Evolutionary conservation across 2,329 filamentous ascomycete genomes (phyloP), one percentile per base, ranked within the genome.

Genomic region (Calonectria hongkongensis): DNA sequence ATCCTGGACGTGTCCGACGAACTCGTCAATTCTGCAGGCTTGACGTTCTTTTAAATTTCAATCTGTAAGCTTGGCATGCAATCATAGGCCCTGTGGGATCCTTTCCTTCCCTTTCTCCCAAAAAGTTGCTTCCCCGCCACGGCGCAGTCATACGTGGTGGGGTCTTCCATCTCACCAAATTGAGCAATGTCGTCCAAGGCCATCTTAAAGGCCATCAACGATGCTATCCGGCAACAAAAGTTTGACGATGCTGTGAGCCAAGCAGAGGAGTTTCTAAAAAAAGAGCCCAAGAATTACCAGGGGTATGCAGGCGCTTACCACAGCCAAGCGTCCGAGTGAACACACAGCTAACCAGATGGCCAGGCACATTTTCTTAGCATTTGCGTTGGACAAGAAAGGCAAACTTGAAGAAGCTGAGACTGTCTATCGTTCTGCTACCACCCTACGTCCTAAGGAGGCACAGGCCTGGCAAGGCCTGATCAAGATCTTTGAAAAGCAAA

Each of bases 381-480:
- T 97, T 82, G 94, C 94, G 2, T 87, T 93, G 56, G 95, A 98
- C 83, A 97, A 95, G 82, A 90, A 93, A 74, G 91, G 91, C 73
- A 90, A 92, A 73, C 85, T 89, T 9, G 91, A 94, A 8, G 93
- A 95, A 48, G 92, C 97, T 0, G 95, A 97, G 78, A 90, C 89
- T 41, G 91, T 92, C 1, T 98, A 98, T 83, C 87, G 89, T 48
- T 88, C 90, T 39, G 97, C 96, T 1, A 91, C 94, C 7, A 87
- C 88, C 25, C 86, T 95, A 73, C 96, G 95, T 75, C 91, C 92
- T 0, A 87, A 91, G 21, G 95, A 98, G 77, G 87, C 91, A n/a
- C 94, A 96, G 79, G 94, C 94, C 76, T 98, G 95, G 95, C 94
- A 98, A 82, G 97, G 97, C 1, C 87, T 99, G 56, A 90, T 97